phyloP scores from a whole-genome alignment of 73 alveolate genomes.

The Paramecium tetraurelia region DNA sequence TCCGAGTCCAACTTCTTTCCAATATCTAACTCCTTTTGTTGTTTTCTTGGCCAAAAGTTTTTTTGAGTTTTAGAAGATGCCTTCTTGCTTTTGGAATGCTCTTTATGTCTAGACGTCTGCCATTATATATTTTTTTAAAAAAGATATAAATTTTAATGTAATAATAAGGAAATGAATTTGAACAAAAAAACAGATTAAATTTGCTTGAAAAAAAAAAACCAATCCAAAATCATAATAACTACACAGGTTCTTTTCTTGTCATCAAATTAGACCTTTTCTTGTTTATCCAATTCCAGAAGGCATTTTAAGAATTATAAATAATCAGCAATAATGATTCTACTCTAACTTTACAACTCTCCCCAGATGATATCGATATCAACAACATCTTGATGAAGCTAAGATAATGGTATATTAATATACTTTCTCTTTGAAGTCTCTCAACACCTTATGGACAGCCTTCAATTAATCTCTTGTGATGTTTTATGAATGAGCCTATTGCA shows the following conservation, averaged over 20 bases:
- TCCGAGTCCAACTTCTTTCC: slow-evolving; percentile 97
- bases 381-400: background rate
- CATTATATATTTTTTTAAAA: background rate
- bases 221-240: slow-evolving; percentile 4
- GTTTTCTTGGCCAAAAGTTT: slow-evolving; percentile 84
- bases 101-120: slow-evolving; percentile 77
- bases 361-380: slow-evolving; percentile 15
- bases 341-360: background rate
- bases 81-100: slow-evolving; percentile 89
- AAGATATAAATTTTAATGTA: slow-evolving; percentile 48
- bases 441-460: background rate
- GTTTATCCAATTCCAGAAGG: background rate
- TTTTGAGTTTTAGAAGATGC: slow-evolving; percentile 82
- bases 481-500: background rate
- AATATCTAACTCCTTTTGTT: slow-evolving; percentile 91
- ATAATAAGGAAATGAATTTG: background rate
- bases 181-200: background rate
- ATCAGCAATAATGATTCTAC: background rate
- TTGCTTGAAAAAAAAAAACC: background rate
- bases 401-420: background rate
- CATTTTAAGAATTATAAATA: slow-evolving; percentile 1
- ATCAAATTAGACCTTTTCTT: slow-evolving; percentile 23
- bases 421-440: background rate
- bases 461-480: background rate
- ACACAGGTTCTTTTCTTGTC: slow-evolving; percentile 12